phyloP scores from a whole-genome alignment of 345 rosid genomes.

The Kandelia obovata region DNA sequence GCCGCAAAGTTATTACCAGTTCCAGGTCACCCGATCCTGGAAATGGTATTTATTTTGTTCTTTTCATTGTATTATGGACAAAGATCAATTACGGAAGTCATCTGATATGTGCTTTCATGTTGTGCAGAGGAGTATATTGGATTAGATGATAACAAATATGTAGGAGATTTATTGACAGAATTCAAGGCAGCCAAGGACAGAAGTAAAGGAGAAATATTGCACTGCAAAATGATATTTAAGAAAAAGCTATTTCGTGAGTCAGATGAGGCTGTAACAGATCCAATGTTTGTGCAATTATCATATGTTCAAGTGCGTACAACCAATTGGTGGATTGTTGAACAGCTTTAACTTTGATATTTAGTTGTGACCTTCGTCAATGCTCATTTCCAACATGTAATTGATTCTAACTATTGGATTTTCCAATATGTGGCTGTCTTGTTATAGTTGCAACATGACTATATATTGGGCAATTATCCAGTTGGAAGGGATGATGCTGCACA shows the following conservation, averaged over 20 bases:
- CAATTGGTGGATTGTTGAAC: conserved; percentile 2
- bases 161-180: conserved; percentile 88
- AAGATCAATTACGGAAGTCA: conserved; percentile 8
- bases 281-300: conserved; percentile 91
- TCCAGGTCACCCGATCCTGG: conserved; percentile 87
- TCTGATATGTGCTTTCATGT: conserved; percentile 25
- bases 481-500: conserved; percentile 99
- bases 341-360: not conserved
- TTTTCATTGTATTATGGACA: conserved; percentile 7
- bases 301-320: conserved; percentile 80
- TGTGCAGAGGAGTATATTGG: conserved; percentile 88
- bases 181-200: conserved; percentile 90
- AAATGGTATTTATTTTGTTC: conserved; percentile 52
- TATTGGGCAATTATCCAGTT: conserved; percentile 94
- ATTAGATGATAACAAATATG: conserved; percentile 92
- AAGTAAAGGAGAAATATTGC: conserved; percentile 95
- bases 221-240: conserved; percentile 82
- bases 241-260: conserved; percentile 94
- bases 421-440: conserved; percentile 26
- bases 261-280: conserved; percentile 91
- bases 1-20: conserved; percentile 89
- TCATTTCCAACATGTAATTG: not conserved
- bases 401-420: conserved; percentile 3
- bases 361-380: not conserved
- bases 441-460: conserved; percentile 97